Conservation (phyloP, 1,139 yeast genomes). For the Lodderomyces pseudojiufengensis region DNA sequence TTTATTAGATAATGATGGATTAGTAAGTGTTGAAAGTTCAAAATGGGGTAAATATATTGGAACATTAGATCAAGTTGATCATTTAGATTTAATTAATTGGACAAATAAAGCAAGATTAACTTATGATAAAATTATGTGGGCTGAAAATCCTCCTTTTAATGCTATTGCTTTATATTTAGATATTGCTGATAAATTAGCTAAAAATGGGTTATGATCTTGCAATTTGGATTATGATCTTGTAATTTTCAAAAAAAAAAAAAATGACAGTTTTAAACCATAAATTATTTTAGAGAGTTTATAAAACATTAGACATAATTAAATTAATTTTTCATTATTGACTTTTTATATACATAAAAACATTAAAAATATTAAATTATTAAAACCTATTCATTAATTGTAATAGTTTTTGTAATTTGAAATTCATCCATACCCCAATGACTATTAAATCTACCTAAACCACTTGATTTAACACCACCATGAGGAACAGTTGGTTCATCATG, state of each 20-base stretch:
- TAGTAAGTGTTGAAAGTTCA: constrained; percentile 75
- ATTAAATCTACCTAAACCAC: constrained; percentile 53
- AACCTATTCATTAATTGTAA: constrained; percentile 21
- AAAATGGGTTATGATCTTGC: constrained; percentile 55
- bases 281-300: too few species aligned
- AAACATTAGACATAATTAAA: too few species aligned
- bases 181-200: constrained; percentile 66
- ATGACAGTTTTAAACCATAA: too few species aligned
- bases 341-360: too few species aligned
- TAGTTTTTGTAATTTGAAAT: constrained; percentile 22
- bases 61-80: constrained; percentile 75
- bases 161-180: constrained; percentile 74
- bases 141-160: constrained; percentile 48
- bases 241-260: neutral
- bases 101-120: constrained; percentile 48
- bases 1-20: constrained; percentile 67
- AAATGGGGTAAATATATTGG: constrained; percentile 86
- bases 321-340: too few species aligned
- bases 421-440: constrained; percentile 49
- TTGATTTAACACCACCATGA: constrained; percentile 53
- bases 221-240: too few species aligned
- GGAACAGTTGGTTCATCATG: constrained; percentile 50
- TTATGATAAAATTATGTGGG: constrained; percentile 33
- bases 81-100: constrained; percentile 83
- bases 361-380: too few species aligned